These are phyloP conservation scores for Didymellaceae sp. DNA, from an alignment of 2,329 filamentous ascomycete species.

Conservation along the genomic window DNA sequence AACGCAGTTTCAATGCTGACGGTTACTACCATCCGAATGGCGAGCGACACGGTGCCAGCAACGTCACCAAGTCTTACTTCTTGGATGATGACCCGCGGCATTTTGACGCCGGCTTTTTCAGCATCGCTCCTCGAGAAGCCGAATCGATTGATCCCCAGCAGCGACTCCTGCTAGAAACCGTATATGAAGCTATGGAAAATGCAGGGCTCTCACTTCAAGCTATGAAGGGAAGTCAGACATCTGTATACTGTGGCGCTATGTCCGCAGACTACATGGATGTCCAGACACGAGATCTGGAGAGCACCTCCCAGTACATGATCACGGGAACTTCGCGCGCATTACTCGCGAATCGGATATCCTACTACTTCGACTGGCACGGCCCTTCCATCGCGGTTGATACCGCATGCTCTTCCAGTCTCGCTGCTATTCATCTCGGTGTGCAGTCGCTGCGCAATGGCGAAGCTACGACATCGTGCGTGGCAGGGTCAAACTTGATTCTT, in stretches of 20 bases:
- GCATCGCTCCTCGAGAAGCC: background rate
- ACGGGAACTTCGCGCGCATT: background rate
- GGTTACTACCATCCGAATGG: too few species aligned
- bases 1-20: too few species aligned
- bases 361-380: background rate
- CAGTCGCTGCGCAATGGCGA: too few species aligned
- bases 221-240: slow-evolving; percentile 21
- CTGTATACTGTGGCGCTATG: slow-evolving; percentile 30
- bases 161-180: slow-evolving; percentile 25
- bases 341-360: background rate
- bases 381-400: background rate
- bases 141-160: slow-evolving; percentile 31
- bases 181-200: slow-evolving; percentile 40
- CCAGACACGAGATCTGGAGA: background rate
- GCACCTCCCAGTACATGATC: background rate
- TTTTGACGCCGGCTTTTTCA: slow-evolving; percentile 3
- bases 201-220: background rate
- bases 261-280: background rate
- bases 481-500: too few species aligned
- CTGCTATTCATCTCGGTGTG: too few species aligned
- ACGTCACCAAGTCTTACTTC: too few species aligned
- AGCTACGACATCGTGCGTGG: too few species aligned
- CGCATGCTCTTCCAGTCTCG: background rate
- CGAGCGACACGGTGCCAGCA: too few species aligned
- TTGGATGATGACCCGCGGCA: too few species aligned